Evolutionary conservation across 257 asterid genomes (phyloP), one percentile per base, ranked within the genome.

Genomic region (Capsicum baccatum): DNA sequence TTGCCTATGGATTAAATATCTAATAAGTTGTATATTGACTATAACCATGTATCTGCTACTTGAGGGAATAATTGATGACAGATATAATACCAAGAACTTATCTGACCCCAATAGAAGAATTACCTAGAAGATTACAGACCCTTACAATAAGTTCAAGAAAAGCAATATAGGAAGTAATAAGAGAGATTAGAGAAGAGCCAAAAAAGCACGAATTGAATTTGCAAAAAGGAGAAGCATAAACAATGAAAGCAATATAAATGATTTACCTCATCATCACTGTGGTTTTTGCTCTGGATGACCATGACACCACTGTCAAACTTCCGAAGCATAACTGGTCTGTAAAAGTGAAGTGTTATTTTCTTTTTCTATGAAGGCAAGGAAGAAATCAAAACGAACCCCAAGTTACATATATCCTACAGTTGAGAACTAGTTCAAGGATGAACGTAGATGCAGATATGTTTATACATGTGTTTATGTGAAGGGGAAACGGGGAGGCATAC

Each of bases 241-340:
- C 8, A 69, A 6, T 50, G 44, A 48, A 48, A 60, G 13, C 80
- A 50, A 21, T 19, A 50, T 21, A 14, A 74, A 74, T 48, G 7
- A 12, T 63, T 88, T 83, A 95, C 99, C 97, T 96, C 98, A 80
- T 93, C 97, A 50, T 96, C 99, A 83, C 98, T 94, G 89, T 92
- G 95, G 85, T 91, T 80, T 92, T 91, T 96, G 89, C 89, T 93
- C 89, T 94, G 99, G 90, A 96, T 92, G 87, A 96, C 98, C 95
- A 91, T 88, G 85, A 96, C 99, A 70, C 98, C 99, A 81, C 99
- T 96, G 78, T 96, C 99, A 91, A 96, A 96, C 86, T 92, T 96
- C 84, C 99, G 94, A 85, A 94, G 98, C 94, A 91, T 93, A 85
- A 96, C 93, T 17, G 98, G 91, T 84, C 98, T 95, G 93, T 84